phyloP scores from a whole-genome alignment of 441 rosid species.

The Codiaeum variegatum region DNA sequence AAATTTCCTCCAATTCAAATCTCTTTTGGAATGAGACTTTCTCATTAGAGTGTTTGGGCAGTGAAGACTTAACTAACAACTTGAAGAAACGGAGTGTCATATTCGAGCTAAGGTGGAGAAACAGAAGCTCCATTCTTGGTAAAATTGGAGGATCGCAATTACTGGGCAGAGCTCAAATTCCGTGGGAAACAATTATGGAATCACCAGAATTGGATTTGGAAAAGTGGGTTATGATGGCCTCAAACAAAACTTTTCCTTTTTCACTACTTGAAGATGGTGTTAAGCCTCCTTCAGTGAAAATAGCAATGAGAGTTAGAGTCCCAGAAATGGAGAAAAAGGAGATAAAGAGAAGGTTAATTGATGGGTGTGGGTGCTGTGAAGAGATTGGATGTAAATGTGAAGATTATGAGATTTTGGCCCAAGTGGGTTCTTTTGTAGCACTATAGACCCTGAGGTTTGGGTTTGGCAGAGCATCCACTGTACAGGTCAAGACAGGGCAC shows the following conservation, averaged over 20 bases:
- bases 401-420: constrained; percentile 51
- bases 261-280: constrained; percentile 17
- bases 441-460: constrained; percentile 20
- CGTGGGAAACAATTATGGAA: constrained; percentile 57
- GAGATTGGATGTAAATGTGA: constrained; percentile 33
- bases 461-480: not conserved
- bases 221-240: constrained; percentile 45
- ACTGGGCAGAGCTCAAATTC: constrained; percentile 57
- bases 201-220: constrained; percentile 55
- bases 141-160: constrained; percentile 43
- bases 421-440: constrained; percentile 55
- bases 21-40: constrained; percentile 58
- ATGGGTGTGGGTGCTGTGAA: constrained; percentile 37
- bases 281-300: constrained; percentile 45
- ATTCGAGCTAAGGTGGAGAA: constrained; percentile 61
- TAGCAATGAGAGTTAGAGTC: constrained; percentile 42
- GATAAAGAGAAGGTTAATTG: constrained; percentile 21
- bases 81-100: constrained; percentile 45
- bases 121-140: constrained; percentile 26
- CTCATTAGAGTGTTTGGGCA: constrained; percentile 55
- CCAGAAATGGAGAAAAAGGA: constrained; percentile 18
- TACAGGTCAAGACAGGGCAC: not conserved
- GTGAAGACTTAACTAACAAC: constrained; percentile 37
- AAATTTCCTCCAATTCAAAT: constrained; percentile 41
- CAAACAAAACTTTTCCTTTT: constrained; percentile 11